Percentiles rank a stretch among this genome's conserved stretches.
Conservation (phyloP, 116 monocot genomes). For the Cymodocea nodosa region DNA sequence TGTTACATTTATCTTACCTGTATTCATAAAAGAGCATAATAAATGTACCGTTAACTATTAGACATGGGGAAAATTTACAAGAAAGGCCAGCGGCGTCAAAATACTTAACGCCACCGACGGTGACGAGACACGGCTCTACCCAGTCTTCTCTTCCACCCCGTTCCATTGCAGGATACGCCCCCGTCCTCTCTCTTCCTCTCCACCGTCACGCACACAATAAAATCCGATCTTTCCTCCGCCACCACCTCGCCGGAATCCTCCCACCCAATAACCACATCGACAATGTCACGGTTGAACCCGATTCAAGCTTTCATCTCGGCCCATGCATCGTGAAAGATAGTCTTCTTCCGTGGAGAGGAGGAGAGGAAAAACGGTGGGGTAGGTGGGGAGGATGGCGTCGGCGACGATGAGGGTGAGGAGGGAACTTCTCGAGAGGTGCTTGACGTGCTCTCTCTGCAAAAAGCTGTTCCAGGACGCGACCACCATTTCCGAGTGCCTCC, state of each 20-base stretch:
- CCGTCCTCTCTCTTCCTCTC: background rate
- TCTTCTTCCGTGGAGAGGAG: background rate
- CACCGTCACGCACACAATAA: background rate
- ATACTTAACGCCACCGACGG: background rate
- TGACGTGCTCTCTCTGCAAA: constrained; percentile 81
- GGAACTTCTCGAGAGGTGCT: constrained; percentile 51
- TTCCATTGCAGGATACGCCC: background rate
- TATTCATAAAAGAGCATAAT: too few species aligned
- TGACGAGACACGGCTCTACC: background rate
- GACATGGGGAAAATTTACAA: too few species aligned
- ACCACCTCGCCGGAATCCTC: background rate
- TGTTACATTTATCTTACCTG: too few species aligned
- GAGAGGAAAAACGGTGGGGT: background rate
- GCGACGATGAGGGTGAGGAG: constrained; percentile 44
- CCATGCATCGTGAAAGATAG: constrained; percentile 5
- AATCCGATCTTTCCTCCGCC: background rate
- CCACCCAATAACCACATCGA: background rate
- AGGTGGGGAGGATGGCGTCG: constrained; percentile 1
- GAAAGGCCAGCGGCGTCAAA: too few species aligned
- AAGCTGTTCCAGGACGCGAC: constrained; percentile 84
- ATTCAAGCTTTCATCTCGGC: background rate
- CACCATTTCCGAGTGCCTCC: constrained; percentile 96
- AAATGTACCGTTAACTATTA: too few species aligned
- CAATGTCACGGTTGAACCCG: background rate
- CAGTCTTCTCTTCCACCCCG: background rate